Base-by-base conservation (phyloP, 202 grass and related monocot genomes). In the Zizania palustris region DNA sequence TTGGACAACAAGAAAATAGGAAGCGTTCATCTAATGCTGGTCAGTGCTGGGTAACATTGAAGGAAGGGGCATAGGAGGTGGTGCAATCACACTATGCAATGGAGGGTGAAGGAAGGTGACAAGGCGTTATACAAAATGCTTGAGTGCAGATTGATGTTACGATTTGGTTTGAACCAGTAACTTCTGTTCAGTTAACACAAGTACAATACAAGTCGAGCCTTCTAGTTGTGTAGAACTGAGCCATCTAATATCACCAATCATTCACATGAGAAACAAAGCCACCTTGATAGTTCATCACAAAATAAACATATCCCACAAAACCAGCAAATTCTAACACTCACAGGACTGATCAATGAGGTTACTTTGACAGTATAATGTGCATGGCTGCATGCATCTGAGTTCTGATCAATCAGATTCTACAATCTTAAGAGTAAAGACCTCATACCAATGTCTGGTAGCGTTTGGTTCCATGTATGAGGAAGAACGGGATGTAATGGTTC, bases 41-140 rank as follows among this genome's bases (percentile, higher is more conserved):
- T n/a, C 28, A 36, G 1, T 44, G 55, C 62, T 16, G 15, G 5
- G 54, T 68, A 78, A 78, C n/a, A 73, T 37, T 16, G 34, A 82
- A 63, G 11, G 16, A 63, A 59, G 34, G 9, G 12, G 12, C 11
- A 63, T 5, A 63, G 13, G 35, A 77, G 72, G 16, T 38, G 12
- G 21, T 16, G 37, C 43, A 68, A 38, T 19, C 40, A 65, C 37
- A 84, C n/a, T 50, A 15, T n/a, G n/a, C n/a, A n/a, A n/a, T n/a
- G n/a, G n/a, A n/a, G n/a, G n/a, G n/a, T n/a, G n/a, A 87, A 73
- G 43, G 13, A 53, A 69, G 80, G n/a, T 3, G 9, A 73, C 35
- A 53, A 56, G 69, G 22, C 3, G 4, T 67, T 15, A 7, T 57
- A 11, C 20, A 59, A 40, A 62, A 22, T 5, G 11, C 21, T 54